A percentile compares a stretch with the other conserved stretches of the same genome.
phyloP scores from a whole-genome alignment of 148 eudicot genomes.

The Dysphania ambrosioides region DNA sequence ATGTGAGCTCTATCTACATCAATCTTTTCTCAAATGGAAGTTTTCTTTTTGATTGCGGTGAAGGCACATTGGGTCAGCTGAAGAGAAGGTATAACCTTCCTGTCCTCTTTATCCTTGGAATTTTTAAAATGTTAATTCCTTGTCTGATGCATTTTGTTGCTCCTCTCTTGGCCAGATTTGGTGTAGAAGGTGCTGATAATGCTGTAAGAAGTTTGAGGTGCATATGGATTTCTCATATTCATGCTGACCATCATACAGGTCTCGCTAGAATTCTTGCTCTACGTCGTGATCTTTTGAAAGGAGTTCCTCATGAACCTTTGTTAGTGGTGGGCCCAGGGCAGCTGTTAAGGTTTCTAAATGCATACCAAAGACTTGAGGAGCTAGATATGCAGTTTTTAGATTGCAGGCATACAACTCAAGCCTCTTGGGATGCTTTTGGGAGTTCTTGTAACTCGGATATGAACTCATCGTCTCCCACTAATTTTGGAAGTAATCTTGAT shows the following conservation, averaged over 20 bases:
- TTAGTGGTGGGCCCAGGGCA: constrained; percentile 81
- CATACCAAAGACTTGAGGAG: constrained; percentile 85
- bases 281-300: constrained; percentile 65
- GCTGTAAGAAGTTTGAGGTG: constrained; percentile 66
- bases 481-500: constrained; percentile 26
- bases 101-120: neutral
- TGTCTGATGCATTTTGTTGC: neutral
- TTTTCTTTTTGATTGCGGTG: constrained; percentile 89
- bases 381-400: constrained; percentile 84
- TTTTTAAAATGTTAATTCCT: neutral
- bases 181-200: constrained; percentile 79
- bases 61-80: constrained; percentile 93
- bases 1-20: constrained; percentile 81
- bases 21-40: constrained; percentile 87
- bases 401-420: constrained; percentile 77
- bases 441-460: constrained; percentile 29
- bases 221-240: constrained; percentile 97
- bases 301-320: constrained; percentile 63
- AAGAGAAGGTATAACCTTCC: constrained; percentile 64
- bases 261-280: constrained; percentile 89
- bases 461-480: constrained; percentile 15
- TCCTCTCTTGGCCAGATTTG: constrained; percentile 49
- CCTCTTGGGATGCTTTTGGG: constrained; percentile 48
- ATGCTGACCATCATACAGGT: constrained; percentile 98
- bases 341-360: constrained; percentile 69